Conservation (phyloP, 208 protist species). For the Crithidia fasciculata region DNA sequence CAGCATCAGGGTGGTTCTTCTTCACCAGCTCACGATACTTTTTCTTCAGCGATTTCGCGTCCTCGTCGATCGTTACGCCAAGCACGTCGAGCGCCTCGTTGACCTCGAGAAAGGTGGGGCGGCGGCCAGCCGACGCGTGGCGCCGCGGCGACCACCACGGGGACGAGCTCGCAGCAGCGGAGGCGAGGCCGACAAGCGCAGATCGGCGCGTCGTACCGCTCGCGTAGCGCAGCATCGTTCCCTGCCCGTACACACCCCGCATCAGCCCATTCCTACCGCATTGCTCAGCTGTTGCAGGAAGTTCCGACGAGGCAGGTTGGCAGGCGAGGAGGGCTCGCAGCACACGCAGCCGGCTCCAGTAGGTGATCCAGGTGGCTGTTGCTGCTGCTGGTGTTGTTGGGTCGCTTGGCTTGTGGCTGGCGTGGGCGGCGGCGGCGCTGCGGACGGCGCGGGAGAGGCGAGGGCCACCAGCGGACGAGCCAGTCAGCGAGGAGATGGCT, state of each 20-base stretch:
- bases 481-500: not conserved
- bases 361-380: not conserved
- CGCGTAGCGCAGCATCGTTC: too few relatives aligned
- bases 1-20: slow-evolving; percentile 82
- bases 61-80: slow-evolving; percentile 45
- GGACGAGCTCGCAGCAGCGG: not conserved
- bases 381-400: too few relatives aligned
- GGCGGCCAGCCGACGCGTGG: slow-evolving; percentile 29
- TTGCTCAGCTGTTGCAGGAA: too few relatives aligned
- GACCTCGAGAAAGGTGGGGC: slow-evolving; percentile 63
- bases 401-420: too few relatives aligned
- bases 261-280: too few relatives aligned
- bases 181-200: too few relatives aligned
- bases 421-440: not conserved
- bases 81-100: slow-evolving; percentile 56
- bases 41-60: slow-evolving; percentile 55
- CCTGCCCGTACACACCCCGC: too few relatives aligned
- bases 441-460: not conserved
- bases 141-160: slow-evolving; percentile 27
- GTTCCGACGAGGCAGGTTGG: not conserved
- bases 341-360: not conserved
- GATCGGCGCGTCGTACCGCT: not conserved
- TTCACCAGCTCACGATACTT: slow-evolving; percentile 74
- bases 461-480: not conserved
- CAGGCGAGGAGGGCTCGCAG: not conserved